Conservation (phyloP, 768 basidiomycete species). For the Boletellus ananas region DNA sequence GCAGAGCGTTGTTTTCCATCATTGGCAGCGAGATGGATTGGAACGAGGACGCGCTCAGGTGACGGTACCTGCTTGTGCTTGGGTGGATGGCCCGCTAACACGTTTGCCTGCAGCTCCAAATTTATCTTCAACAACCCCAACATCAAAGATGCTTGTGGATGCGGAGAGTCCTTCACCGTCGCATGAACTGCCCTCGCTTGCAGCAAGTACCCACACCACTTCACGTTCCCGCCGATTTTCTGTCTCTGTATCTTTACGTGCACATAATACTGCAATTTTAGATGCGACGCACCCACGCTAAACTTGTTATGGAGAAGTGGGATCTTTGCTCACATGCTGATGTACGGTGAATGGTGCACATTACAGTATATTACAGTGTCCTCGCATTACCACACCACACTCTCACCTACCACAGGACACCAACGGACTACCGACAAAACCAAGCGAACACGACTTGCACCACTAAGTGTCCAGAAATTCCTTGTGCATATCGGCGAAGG, state of each 20-base stretch:
- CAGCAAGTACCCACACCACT: conserved; percentile 12
- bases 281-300: neutral
- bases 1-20: conserved; percentile 94
- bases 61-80: neutral
- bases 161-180: conserved; percentile 88
- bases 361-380: conserved; percentile 17
- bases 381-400: neutral
- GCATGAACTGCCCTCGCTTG: conserved; percentile 6
- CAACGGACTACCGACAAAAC: neutral
- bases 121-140: conserved; percentile 89
- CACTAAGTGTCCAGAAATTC: conserved; percentile 58
- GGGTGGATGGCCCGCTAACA: conserved; percentile 1
- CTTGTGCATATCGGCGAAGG: conserved; percentile 74
- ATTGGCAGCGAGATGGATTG: conserved; percentile 99
- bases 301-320: conserved; percentile 7
- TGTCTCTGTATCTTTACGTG: conserved; percentile 29
- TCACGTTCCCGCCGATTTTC: conserved; percentile 1
- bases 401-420: neutral
- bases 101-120: conserved; percentile 51
- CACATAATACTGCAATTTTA: conserved; percentile 12
- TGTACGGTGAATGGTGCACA: conserved; percentile 10
- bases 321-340: conserved; percentile 6
- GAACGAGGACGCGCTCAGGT: conserved; percentile 91
- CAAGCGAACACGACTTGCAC: neutral
- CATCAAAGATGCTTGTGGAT: conserved; percentile 91